These are phyloP conservation scores for Eremomyces bilateralis DNA, from an alignment of 495 filamentous ascomycete species.

Conservation along the genomic window DNA sequence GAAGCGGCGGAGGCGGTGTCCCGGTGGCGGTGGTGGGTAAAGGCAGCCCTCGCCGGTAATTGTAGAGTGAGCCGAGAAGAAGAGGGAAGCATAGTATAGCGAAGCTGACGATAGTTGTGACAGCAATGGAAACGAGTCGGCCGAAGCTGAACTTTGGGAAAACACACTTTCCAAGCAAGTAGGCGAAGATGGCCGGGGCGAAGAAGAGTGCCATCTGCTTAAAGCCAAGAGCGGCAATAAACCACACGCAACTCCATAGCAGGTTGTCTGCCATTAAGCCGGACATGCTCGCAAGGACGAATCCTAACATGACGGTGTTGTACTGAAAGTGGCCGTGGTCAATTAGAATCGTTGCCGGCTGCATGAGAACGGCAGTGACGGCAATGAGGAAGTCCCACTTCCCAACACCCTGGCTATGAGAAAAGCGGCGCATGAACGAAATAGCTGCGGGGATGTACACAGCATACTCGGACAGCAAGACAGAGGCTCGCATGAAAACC, in stretches of 20 bases:
- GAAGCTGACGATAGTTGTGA: conserved; percentile 52
- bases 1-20: conserved; percentile 26
- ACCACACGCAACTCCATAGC: conserved; percentile 79
- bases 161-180: conserved; percentile 66
- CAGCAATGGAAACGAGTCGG: conserved; percentile 51
- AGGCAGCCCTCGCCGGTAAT: conserved; percentile 30
- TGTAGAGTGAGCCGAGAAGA: conserved; percentile 37
- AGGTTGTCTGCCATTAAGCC: conserved; percentile 67
- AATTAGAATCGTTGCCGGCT: conserved; percentile 76
- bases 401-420: conserved; percentile 44
- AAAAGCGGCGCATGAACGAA: conserved; percentile 59
- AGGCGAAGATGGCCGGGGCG: conserved; percentile 78
- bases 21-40: conserved; percentile 16
- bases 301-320: conserved; percentile 92
- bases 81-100: conserved; percentile 53
- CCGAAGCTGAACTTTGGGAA: conserved; percentile 47
- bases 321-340: conserved; percentile 99
- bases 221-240: conserved; percentile 80
- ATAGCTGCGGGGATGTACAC: conserved; percentile 71
- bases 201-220: conserved; percentile 99
- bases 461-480: conserved; percentile 72
- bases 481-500: conserved; percentile 85
- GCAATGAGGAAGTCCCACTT: conserved; percentile 67
- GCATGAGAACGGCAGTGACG: conserved; percentile 73
- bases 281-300: conserved; percentile 65